Base-by-base conservation (phyloP, 495 filamentous ascomycete genomes). In the Venustampulla echinocandica region DNA sequence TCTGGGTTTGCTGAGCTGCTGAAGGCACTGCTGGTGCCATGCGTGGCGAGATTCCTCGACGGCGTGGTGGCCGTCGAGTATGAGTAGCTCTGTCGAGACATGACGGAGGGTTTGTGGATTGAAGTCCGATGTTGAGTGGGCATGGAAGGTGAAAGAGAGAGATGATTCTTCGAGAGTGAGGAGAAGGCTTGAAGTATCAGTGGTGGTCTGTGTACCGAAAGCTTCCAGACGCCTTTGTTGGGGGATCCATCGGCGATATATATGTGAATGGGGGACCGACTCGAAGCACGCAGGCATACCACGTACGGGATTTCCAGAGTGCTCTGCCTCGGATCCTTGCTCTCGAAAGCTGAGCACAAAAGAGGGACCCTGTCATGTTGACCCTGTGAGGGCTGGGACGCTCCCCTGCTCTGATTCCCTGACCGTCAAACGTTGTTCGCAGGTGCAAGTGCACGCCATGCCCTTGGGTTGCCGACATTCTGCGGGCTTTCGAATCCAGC, bases 1-100 rank as follows among this genome's bases (percentile, higher is more conserved):
- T 95, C 90, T 45, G 92, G 89, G 65, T 96, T 92, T 56, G 92
- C 93, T 50, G 85, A 92, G 54, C 84, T 84, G 69, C 89, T 94
- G 77, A 96, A 96, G 52, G 93, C 92, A 64, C 88, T 95, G 69
- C 90, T 93, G 35, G 87, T 93, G 52, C 79, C 81, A 61, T 87
- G 82, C 46, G 61, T 73, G 14, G 76, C 71, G 53, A 77, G 79
- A 53, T 81, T 79, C 52, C 81, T 78, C 34, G 85, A 42, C 21
- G 47, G 42, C 21, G 54, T 13, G 10, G 35, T 50, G 14, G 63
- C 57, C 1, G 66, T 59, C 48, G 65, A 54, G 55, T 69, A 66
- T 35, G 61, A 44, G 47, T 63, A 69, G 53, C 52, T 63, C 35
- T 68, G 64, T 51, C 61, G 53, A 18, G 63, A 58, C 66, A 70